phyloP scores from a whole-genome alignment of 2,329 filamentous ascomycete species.

The Fusarium marasasianum region DNA sequence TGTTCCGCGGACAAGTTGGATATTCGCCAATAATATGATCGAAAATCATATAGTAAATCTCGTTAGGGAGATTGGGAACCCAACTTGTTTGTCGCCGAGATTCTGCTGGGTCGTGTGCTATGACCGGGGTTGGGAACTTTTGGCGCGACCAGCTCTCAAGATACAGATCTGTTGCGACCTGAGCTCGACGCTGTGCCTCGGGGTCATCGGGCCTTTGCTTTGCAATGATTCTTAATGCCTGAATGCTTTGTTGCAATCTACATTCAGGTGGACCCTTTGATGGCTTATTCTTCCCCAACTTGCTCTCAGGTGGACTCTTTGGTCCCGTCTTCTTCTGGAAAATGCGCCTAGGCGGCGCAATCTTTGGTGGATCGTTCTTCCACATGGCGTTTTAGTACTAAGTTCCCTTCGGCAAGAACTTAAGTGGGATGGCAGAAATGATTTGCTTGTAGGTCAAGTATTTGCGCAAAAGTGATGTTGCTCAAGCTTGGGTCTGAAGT shows the following conservation, averaged over 20 bases:
- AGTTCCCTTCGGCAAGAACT: background rate
- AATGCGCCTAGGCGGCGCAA: too few species aligned
- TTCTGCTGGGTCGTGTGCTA: background rate
- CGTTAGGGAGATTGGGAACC: background rate
- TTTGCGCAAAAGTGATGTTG: background rate
- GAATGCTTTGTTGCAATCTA: background rate
- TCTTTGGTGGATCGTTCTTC: background rate
- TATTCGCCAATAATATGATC: background rate
- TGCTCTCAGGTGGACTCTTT: too few species aligned
- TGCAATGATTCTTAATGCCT: background rate
- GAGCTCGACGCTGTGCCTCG: slow-evolving; percentile 8
- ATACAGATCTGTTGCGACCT: slow-evolving; percentile 4
- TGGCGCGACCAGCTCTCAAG: background rate
- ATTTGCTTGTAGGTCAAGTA: background rate
- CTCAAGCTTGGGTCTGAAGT: background rate
- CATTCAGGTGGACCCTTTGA: too few species aligned
- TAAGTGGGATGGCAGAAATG: background rate
- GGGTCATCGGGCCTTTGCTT: background rate
- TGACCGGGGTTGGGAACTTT: background rate
- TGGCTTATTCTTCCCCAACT: background rate
- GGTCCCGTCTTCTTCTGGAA: too few species aligned
- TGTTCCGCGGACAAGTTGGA: background rate
- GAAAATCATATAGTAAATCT: slow-evolving; percentile 14
- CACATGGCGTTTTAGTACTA: background rate
- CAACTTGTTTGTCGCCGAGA: too few species aligned